Evolutionary conservation across 2,329 filamentous ascomycete genomes (phyloP).

Genomic region (Thermoascus crustaceus): DNA sequence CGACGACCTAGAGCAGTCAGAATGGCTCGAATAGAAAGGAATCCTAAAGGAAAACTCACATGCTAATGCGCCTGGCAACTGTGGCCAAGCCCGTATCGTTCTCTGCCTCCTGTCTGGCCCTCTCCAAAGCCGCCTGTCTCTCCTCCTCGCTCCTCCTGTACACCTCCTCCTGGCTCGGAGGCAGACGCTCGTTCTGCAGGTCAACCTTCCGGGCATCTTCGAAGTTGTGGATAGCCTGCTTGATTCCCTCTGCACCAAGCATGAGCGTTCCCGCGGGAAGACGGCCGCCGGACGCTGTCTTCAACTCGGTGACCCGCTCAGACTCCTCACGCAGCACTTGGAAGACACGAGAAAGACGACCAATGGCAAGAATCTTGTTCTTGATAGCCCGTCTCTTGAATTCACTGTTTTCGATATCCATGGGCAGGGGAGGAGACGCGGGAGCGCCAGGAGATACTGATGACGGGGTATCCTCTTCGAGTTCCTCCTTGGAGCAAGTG

Average conservation of each 20-base stretch:
- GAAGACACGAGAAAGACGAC: constrained; percentile 93
- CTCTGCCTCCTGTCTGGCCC: constrained; percentile 79
- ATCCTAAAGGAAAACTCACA: constrained; percentile 55
- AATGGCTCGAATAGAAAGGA: not conserved
- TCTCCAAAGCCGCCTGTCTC: constrained; percentile 71
- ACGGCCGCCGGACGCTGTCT: constrained; percentile 87
- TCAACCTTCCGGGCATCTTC: constrained; percentile 97
- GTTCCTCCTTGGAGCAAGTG: constrained; percentile 97
- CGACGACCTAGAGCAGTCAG: constrained; percentile 25
- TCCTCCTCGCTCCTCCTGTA: constrained; percentile 73
- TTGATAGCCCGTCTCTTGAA: constrained; percentile 96
- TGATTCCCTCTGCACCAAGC: constrained; percentile 96
- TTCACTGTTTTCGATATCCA: constrained; percentile 80
- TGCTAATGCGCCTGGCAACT: constrained; percentile 86
- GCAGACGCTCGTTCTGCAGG: constrained; percentile 88
- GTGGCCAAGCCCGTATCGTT: constrained; percentile 83
- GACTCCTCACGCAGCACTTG: constrained; percentile 96
- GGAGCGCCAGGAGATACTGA: constrained; percentile 63
- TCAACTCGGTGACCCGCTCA: constrained; percentile 92
- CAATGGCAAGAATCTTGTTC: constrained; percentile 98
- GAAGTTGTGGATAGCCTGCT: constrained; percentile 93
- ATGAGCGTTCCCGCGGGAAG: constrained; percentile 93
- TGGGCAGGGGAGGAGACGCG: constrained; percentile 61
- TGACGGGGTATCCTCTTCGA: constrained; percentile 77
- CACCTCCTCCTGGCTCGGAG: constrained; percentile 88